phyloP scores from a whole-genome alignment of 106 monocot genomes.

The Agapanthus africanus region DNA sequence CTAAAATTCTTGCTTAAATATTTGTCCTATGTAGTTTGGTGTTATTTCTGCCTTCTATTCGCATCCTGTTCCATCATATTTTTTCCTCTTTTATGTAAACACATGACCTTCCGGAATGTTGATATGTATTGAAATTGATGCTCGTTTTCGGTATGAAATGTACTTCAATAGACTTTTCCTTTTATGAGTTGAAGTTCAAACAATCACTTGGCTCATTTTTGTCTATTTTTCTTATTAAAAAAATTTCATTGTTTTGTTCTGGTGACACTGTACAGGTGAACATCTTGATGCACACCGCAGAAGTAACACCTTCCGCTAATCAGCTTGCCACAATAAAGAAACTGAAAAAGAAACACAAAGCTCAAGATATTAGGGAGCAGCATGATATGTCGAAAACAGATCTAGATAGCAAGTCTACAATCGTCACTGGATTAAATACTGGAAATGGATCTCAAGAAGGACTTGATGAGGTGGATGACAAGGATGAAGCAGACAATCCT shows the following conservation, averaged over 20 bases:
- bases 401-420: no score
- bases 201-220: background rate
- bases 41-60: background rate
- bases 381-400: background rate
- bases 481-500: background rate
- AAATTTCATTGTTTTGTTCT: background rate
- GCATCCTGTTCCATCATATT: background rate
- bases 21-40: background rate
- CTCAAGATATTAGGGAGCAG: conserved; percentile 12
- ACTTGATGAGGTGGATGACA: background rate
- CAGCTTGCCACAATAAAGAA: conserved; percentile 12
- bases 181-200: background rate
- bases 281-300: conserved; percentile 35
- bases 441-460: background rate
- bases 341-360: conserved; percentile 15
- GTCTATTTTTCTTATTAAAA: background rate
- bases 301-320: conserved; percentile 5
- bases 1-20: background rate
- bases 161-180: background rate
- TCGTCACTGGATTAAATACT: background rate
- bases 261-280: conserved; percentile 31
- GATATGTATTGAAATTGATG: background rate
- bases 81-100: background rate
- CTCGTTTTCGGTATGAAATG: background rate
- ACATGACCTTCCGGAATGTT: background rate